Base-by-base conservation (phyloP, 2,329 filamentous ascomycete species). In the Aureobasidium sp. region DNA sequence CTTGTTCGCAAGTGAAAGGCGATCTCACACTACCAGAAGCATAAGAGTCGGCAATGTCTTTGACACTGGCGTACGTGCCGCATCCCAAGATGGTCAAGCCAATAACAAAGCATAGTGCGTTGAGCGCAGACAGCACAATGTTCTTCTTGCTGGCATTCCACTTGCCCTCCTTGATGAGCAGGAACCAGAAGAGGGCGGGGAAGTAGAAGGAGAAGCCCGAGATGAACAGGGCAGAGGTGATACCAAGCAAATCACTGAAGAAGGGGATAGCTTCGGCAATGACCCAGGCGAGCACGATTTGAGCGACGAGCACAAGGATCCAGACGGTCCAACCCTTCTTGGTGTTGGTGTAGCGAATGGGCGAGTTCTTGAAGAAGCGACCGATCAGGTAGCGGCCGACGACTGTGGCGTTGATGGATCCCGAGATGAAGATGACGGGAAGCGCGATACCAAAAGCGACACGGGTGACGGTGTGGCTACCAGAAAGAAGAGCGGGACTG, bases 211-310 rank as follows among this genome's bases (percentile, higher is more conserved):
- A 70, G 67, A 89, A 90, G 83, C 87, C 89, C 63, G 80, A 84
- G 41, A 83, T 84, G 68, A 90, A 89, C 1, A 89, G 73, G 1
- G 84, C 68, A n/a, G 69, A 75, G 65, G 89, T 85, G 55, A 90
- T 74, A 6, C 84, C 84, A n/a, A 91, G 77, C 9, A 91, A 76
- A 58, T 84, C 81, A 71, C 84, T 86, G 77, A 91, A 91, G 64
- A 87, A 83, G 1, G 88, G 88, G 14, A 91, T 87, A 0, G 86
- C 84, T 70, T 88, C 83, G 8, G 88, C 86, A 64, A 91, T 87
- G 63, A 90, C 74, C 80, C 85, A 88, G 14, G 84, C 84, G 12
- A 88, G 67, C 22, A 84, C 66, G 81, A 87, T 89, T 31, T 85
- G 74, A 22, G 69, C 71, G 0, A 80, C 71, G 1, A 84, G 82